A percentile compares a stretch with the other conserved stretches of the same genome.
phyloP scores from a whole-genome alignment of 2,329 filamentous ascomycete species.

The Exophiala dermatitidis region DNA sequence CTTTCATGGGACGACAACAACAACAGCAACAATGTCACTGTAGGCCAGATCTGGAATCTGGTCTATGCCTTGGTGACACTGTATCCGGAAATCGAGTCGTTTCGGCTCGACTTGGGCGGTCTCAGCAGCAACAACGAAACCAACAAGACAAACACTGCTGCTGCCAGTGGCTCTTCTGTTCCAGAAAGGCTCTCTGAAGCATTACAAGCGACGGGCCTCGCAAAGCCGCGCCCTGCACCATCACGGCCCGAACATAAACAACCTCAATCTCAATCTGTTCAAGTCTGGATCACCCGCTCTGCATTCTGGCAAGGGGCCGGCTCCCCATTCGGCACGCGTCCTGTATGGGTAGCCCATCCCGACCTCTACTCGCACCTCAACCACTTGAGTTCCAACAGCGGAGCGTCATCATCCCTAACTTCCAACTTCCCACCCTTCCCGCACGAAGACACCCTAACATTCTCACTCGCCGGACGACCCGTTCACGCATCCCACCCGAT shows the following conservation, averaged over 20 bases:
- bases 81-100: constrained; percentile 31
- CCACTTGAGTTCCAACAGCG: not conserved
- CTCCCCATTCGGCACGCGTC: constrained; percentile 58
- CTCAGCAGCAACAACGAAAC: not conserved
- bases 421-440: constrained; percentile 7
- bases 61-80: constrained; percentile 34
- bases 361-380: constrained; percentile 32
- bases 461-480: not conserved
- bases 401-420: constrained; percentile 30
- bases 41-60: constrained; percentile 37
- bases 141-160: no score
- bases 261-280: constrained; percentile 24
- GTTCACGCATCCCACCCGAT: constrained; percentile 62
- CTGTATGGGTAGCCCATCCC: constrained; percentile 50
- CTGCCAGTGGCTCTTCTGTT: no score
- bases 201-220: not conserved
- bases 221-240: not conserved
- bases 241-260: not conserved
- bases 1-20: constrained; percentile 31
- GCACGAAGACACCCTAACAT: constrained; percentile 2
- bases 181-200: not conserved
- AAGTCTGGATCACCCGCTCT: constrained; percentile 26
- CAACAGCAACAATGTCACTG: constrained; percentile 23
- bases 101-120: constrained; percentile 28
- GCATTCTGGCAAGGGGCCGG: constrained; percentile 65